Evolutionary conservation across 2,329 filamentous ascomycete genomes (phyloP).

Genomic region (Metarhizium rileyi): DNA sequence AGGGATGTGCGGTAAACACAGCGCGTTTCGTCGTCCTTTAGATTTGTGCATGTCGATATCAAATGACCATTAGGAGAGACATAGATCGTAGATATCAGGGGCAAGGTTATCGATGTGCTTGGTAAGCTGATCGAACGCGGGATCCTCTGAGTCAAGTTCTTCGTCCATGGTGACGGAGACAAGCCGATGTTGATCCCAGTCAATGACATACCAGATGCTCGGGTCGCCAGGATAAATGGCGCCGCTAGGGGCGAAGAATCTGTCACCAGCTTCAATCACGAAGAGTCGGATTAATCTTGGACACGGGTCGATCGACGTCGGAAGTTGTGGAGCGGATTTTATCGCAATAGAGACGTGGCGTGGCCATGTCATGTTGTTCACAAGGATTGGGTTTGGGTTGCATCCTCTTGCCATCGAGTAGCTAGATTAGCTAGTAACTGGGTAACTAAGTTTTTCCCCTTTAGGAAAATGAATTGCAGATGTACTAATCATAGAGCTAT

Average conservation of each 20-base stretch:
- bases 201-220: constrained; percentile 13
- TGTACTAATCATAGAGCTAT: too few species aligned
- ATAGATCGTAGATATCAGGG: constrained; percentile 13
- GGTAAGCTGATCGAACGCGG: constrained; percentile 15
- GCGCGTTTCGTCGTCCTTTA: constrained; percentile 17
- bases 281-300: constrained; percentile 15
- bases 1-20: constrained; percentile 17
- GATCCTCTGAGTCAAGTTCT: constrained; percentile 9
- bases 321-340: too few species aligned
- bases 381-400: too few species aligned
- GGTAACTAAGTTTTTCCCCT: too few species aligned
- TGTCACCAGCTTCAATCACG: constrained; percentile 14
- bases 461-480: too few species aligned
- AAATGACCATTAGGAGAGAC: constrained; percentile 15
- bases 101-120: constrained; percentile 13
- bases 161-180: constrained; percentile 20
- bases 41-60: constrained; percentile 11
- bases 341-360: too few species aligned
- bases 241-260: constrained; percentile 16
- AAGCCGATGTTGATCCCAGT: constrained; percentile 19
- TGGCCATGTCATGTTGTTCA: too few species aligned
- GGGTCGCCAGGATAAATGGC: neutral
- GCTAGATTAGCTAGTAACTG: too few species aligned
- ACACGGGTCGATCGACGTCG: neutral
- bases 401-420: too few species aligned